These are phyloP conservation scores for Schwanniomyces sp. DNA, from an alignment of 805 yeast genomes.

Conservation along the genomic window DNA sequence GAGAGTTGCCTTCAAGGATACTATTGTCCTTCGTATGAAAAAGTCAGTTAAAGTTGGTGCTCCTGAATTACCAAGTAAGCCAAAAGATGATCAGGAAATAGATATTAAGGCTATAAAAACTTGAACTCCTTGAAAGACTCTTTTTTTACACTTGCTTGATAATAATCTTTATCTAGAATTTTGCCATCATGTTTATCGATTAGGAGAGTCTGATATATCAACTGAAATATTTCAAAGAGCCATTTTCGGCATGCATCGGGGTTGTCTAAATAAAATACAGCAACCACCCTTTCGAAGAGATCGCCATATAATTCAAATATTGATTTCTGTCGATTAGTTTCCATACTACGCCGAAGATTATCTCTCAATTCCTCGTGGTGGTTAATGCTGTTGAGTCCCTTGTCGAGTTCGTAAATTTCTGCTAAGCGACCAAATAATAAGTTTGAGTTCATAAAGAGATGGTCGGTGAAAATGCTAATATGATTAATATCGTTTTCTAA, in stretches of 20 bases:
- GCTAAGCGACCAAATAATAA: slow-evolving; percentile 8
- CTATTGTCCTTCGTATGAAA: slow-evolving; percentile 24
- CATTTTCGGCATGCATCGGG: slow-evolving; percentile 7
- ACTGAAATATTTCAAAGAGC: slow-evolving; percentile 8
- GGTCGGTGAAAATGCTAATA: slow-evolving; percentile 5
- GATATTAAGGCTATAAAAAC: slow-evolving; percentile 1
- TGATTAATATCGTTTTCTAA: slow-evolving; percentile 3
- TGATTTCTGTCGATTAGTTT: not conserved
- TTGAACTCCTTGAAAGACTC: not conserved
- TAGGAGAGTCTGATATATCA: slow-evolving; percentile 5
- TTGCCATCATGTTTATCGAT: slow-evolving; percentile 5
- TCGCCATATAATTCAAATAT: slow-evolving; percentile 9
- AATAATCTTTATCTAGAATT: slow-evolving; percentile 2
- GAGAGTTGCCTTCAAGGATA: slow-evolving; percentile 37
- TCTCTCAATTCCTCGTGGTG: slow-evolving; percentile 3
- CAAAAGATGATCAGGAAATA: slow-evolving; percentile 1
- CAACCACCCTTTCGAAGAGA: slow-evolving; percentile 10
- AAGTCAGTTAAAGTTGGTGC: slow-evolving; percentile 6
- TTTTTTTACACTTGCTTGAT: not conserved
- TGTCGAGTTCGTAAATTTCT: slow-evolving; percentile 6
- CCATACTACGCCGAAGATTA: not conserved
- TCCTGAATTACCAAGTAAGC: slow-evolving; percentile 13
- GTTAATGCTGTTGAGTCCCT: slow-evolving; percentile 1
- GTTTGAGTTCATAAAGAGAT: slow-evolving; percentile 7
- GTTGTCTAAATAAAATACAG: slow-evolving; percentile 8